Evolutionary conservation across 1,284 basidiomycete species (phyloP).

Genomic region (Marasmius fiardii): DNA sequence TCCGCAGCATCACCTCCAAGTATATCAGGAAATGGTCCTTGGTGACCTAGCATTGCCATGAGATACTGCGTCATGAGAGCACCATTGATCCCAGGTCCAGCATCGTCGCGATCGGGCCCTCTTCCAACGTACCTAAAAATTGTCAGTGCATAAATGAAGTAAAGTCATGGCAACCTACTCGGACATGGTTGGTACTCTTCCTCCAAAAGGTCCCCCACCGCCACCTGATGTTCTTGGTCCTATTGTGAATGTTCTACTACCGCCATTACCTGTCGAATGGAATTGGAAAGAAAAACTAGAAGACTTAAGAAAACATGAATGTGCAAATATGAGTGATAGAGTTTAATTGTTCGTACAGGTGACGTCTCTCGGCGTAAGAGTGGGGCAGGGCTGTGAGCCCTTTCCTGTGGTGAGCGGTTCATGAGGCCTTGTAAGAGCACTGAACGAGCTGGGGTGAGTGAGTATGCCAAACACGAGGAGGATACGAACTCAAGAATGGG

Average conservation of each 20-base stretch:
- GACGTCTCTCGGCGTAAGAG: constrained; percentile 4
- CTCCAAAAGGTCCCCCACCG: constrained; percentile 5
- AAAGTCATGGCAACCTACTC: constrained; percentile 34
- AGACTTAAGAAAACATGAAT: constrained; percentile 16
- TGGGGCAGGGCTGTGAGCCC: constrained; percentile 7
- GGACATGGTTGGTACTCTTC: constrained; percentile 40
- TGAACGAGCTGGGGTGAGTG: constrained; percentile 1
- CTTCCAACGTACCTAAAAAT: constrained; percentile 33
- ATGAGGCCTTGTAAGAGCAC: constrained; percentile 14
- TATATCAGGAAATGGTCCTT: constrained; percentile 40
- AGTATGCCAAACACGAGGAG: constrained; percentile 17
- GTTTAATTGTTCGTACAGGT: not conserved
- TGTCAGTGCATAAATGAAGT: constrained; percentile 12
- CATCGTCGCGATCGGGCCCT: constrained; percentile 18
- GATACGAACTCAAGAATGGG: constrained; percentile 41
- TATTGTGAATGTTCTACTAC: constrained; percentile 27
- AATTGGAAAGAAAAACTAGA: constrained; percentile 28
- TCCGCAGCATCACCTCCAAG: constrained; percentile 35
- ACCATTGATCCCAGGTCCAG: constrained; percentile 46
- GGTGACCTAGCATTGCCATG: constrained; percentile 52
- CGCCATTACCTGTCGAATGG: constrained; percentile 33
- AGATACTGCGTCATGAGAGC: constrained; percentile 70
- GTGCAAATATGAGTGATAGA: not conserved
- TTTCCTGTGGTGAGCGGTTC: not conserved
- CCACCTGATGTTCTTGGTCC: constrained; percentile 19